These are phyloP conservation scores for Podospora appendiculata DNA, from an alignment of 495 filamentous ascomycete species.

Conservation along the genomic window DNA sequence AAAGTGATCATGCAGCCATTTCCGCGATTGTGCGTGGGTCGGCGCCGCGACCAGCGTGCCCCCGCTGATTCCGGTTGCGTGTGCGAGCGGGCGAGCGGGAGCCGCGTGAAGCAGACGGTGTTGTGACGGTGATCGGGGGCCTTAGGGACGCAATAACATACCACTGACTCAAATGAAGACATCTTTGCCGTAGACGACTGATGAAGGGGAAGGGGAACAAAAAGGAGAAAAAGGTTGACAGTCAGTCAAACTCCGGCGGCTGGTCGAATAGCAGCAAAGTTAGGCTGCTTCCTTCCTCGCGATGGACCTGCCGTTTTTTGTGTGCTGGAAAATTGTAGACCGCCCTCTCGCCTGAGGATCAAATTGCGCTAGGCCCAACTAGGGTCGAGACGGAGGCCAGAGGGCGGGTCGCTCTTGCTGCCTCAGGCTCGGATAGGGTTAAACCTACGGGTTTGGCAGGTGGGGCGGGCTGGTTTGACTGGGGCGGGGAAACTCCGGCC, in stretches of 20 bases:
- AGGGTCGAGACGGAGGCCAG: constrained; percentile 21
- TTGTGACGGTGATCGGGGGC: background rate
- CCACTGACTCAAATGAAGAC: constrained; percentile 95
- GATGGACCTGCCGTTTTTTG: constrained; percentile 29
- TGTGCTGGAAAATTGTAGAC: constrained; percentile 25
- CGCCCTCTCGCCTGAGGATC: constrained; percentile 22
- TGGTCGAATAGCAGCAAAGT: constrained; percentile 25
- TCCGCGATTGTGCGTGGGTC: no score
- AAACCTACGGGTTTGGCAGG: constrained; percentile 30
- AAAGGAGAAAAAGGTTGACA: constrained; percentile 28
- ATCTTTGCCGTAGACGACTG: constrained; percentile 60
- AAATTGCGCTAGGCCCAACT: constrained; percentile 25
- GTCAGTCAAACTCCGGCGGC: constrained; percentile 24
- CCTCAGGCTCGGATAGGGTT: constrained; percentile 36
- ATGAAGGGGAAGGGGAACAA: constrained; percentile 20
- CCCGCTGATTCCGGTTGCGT: background rate
- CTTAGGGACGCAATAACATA: constrained; percentile 48
- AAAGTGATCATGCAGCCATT: background rate
- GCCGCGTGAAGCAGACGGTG: background rate
- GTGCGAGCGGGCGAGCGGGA: background rate
- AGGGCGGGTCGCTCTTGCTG: constrained; percentile 31
- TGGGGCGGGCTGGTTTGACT: background rate
- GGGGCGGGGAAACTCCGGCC: no score
- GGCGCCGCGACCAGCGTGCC: no score
- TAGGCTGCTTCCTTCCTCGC: constrained; percentile 28